These are phyloP conservation scores for Trichoderma brevicompactum DNA, from an alignment of 2,329 filamentous ascomycete species.

Conservation along the genomic window DNA sequence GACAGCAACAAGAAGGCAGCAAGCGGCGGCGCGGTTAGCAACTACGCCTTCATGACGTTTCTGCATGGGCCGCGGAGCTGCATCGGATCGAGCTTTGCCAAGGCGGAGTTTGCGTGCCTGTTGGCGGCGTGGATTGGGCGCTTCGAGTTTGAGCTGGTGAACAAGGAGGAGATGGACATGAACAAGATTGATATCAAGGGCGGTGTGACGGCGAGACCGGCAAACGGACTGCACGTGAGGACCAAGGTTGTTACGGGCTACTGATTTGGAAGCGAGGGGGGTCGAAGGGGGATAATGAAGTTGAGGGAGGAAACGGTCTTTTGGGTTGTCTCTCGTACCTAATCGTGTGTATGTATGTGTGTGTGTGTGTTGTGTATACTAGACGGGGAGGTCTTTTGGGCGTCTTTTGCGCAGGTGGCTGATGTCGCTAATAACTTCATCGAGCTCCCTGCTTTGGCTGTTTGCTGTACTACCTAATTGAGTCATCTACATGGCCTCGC, in stretches of 20 bases:
- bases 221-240: slow-evolving; percentile 71
- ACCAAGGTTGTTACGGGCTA: slow-evolving; percentile 70
- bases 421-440: too few species aligned
- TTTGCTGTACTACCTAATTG: too few species aligned
- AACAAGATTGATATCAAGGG: slow-evolving; percentile 68
- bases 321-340: too few species aligned
- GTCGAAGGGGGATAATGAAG: neutral
- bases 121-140: slow-evolving; percentile 76
- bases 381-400: too few species aligned
- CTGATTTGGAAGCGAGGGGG: slow-evolving; percentile 31
- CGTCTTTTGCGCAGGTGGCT: too few species aligned
- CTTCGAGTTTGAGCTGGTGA: slow-evolving; percentile 65
- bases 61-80: slow-evolving; percentile 84
- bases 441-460: too few species aligned
- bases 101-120: slow-evolving; percentile 82
- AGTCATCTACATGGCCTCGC: too few species aligned
- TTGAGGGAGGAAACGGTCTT: neutral
- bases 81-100: slow-evolving; percentile 81
- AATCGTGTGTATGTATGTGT: too few species aligned
- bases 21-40: slow-evolving; percentile 72
- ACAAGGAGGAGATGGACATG: slow-evolving; percentile 68
- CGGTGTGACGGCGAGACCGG: slow-evolving; percentile 73
- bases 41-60: slow-evolving; percentile 81
- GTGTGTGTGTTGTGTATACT: too few species aligned
- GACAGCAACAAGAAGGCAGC: slow-evolving; percentile 50